phyloP scores from a whole-genome alignment of 257 asterid species.

The Solanum bukasovii region DNA sequence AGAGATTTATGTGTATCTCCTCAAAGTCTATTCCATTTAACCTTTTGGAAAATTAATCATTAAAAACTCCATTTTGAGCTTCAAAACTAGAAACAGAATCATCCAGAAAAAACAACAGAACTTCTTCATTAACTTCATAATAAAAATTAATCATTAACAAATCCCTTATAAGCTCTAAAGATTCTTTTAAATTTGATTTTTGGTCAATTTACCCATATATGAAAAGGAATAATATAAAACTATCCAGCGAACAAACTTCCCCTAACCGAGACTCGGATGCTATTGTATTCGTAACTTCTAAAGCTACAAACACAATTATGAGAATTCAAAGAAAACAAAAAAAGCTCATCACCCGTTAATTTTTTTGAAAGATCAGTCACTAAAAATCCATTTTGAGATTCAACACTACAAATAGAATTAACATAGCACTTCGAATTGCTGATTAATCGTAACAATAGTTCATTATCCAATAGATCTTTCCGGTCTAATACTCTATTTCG shows the following conservation, averaged over 20 bases:
- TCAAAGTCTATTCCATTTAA: slow-evolving; percentile 76
- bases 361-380: background rate
- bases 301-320: background rate
- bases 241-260: background rate
- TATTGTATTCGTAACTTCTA: background rate
- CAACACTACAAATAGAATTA: background rate
- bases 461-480: background rate
- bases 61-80: background rate
- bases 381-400: background rate
- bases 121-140: background rate
- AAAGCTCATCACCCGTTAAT: background rate
- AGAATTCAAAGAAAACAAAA: background rate
- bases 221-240: too few species aligned
- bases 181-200: too few species aligned
- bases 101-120: background rate
- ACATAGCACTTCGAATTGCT: background rate
- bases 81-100: background rate
- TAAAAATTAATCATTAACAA: background rate
- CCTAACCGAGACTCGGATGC: background rate
- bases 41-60: slow-evolving; percentile 14
- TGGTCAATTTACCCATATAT: background rate
- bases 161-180: background rate
- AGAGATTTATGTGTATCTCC: slow-evolving; percentile 49
- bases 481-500: too few species aligned
- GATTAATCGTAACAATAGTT: background rate